Evolutionary conservation across 2,329 filamentous ascomycete genomes (phyloP).

Genomic region (Pseudopithomyces chartarum): DNA sequence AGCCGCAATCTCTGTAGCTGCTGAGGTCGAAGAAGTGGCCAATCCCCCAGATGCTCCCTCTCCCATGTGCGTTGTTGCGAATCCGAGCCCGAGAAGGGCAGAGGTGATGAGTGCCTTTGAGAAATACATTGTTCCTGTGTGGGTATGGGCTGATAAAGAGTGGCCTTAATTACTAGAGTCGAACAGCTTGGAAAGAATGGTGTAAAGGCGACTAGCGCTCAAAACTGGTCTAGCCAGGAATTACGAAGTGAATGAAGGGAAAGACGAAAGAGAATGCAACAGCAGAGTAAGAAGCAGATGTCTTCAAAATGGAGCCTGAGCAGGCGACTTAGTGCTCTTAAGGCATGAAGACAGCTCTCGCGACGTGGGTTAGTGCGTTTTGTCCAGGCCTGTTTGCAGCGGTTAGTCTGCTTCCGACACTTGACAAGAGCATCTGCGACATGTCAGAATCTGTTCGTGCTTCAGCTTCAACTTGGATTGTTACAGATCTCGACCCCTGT

Average conservation of each 20-base stretch:
- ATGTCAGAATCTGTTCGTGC: constrained; percentile 42
- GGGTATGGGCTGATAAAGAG: constrained; percentile 19
- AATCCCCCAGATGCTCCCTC: constrained; percentile 9
- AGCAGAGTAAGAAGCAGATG: constrained; percentile 37
- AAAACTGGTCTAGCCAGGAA: constrained; percentile 47
- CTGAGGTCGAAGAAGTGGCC: constrained; percentile 2
- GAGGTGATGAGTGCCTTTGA: constrained; percentile 37
- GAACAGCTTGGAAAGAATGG: constrained; percentile 27
- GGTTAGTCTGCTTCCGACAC: constrained; percentile 41
- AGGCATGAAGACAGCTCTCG: constrained; percentile 40
- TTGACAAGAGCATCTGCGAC: constrained; percentile 39
- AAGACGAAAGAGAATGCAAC: constrained; percentile 37
- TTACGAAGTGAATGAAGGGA: constrained; percentile 40
- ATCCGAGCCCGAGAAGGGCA: constrained; percentile 36
- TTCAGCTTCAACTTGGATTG: constrained; percentile 40
- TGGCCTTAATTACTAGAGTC: constrained; percentile 33
- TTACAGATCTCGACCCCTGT: constrained; percentile 24
- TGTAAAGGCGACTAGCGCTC: constrained; percentile 46
- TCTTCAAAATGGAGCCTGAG: constrained; percentile 39
- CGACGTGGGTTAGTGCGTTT: constrained; percentile 30
- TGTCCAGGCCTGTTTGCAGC: constrained; percentile 27
- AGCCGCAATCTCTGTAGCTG: constrained; percentile 20
- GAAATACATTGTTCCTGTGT: constrained; percentile 39
- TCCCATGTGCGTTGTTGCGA: constrained; percentile 26
- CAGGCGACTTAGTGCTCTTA: constrained; percentile 40